Evolutionary conservation across 2,329 filamentous ascomycete genomes (phyloP).

Genomic region (Arthrobotrys sinensis): DNA sequence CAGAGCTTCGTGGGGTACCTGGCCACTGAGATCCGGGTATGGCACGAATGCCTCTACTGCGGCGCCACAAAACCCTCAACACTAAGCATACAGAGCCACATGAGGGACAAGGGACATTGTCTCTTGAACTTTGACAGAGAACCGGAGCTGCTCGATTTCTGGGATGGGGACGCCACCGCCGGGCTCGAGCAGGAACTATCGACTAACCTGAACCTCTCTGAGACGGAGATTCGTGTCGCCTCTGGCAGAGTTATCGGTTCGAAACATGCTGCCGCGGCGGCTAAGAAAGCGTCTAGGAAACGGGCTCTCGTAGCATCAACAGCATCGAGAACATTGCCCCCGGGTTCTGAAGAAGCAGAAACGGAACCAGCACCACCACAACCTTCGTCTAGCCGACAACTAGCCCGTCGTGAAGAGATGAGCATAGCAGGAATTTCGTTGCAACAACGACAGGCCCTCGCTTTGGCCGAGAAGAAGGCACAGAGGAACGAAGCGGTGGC

Average conservation of each 20-base stretch:
- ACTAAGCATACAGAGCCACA: conserved; percentile 66
- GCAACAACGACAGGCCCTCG: conserved; percentile 44
- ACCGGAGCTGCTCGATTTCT: conserved; percentile 66
- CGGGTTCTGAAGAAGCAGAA: conserved; percentile 19
- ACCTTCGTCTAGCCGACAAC: conserved; percentile 16
- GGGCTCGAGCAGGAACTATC: neutral
- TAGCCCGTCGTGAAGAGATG: conserved; percentile 48
- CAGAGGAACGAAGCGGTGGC: conserved; percentile 48
- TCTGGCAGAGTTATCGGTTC: conserved; percentile 40
- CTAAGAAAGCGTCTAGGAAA: conserved; percentile 39
- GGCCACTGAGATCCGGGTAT: conserved; percentile 63
- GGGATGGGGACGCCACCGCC: conserved; percentile 57
- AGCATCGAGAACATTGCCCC: neutral
- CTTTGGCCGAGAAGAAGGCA: conserved; percentile 52
- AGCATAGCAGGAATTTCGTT: conserved; percentile 29
- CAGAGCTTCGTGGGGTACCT: conserved; percentile 66
- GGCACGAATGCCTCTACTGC: conserved; percentile 67
- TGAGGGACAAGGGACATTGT: conserved; percentile 67
- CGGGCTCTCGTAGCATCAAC: neutral
- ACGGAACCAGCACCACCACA: neutral
- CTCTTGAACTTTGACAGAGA: conserved; percentile 65
- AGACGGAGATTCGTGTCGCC: conserved; percentile 3
- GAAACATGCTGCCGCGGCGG: conserved; percentile 11
- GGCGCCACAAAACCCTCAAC: conserved; percentile 64
- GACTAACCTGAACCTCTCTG: conserved; percentile 1